phyloP scores from a whole-genome alignment of 1,139 yeast genomes.

The Nakaseomyces uthaithaninus region DNA sequence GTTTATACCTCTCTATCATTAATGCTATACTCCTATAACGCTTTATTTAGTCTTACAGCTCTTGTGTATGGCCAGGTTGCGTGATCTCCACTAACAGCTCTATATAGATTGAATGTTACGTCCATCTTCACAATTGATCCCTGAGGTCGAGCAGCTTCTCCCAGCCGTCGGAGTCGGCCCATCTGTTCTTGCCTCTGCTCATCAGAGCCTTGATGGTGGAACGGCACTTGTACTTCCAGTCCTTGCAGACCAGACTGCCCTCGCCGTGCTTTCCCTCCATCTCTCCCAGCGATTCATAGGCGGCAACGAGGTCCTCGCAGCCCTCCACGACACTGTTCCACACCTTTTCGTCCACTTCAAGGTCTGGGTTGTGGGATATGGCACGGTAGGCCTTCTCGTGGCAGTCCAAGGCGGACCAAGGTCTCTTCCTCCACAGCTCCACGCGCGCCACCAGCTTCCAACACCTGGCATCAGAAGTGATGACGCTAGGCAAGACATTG shows the following conservation, averaged over 20 bases:
- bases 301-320: slow-evolving; percentile 73
- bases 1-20: too few relatives aligned
- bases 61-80: too few relatives aligned
- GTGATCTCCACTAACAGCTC: background rate
- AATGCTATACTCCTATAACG: too few relatives aligned
- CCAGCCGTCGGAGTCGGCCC: slow-evolving; percentile 83
- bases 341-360: slow-evolving; percentile 50
- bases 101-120: background rate
- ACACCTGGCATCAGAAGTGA: slow-evolving; percentile 61
- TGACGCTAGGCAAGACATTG: slow-evolving; percentile 54
- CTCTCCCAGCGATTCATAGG: slow-evolving; percentile 82
- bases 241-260: slow-evolving; percentile 77
- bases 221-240: slow-evolving; percentile 83
- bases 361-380: slow-evolving; percentile 52
- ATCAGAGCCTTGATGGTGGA: slow-evolving; percentile 63
- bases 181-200: slow-evolving; percentile 68
- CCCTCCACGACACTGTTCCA: slow-evolving; percentile 82
- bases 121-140: slow-evolving; percentile 22
- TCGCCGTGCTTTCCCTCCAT: slow-evolving; percentile 78
- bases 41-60: too few relatives aligned
- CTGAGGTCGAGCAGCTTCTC: slow-evolving; percentile 50
- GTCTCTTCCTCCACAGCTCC: slow-evolving; percentile 77
- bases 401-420: slow-evolving; percentile 82
- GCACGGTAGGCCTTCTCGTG: slow-evolving; percentile 85
- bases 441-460: slow-evolving; percentile 84